phyloP scores from a whole-genome alignment of 768 basidiomycete species.

The Coprinopsis marcescibilis region DNA sequence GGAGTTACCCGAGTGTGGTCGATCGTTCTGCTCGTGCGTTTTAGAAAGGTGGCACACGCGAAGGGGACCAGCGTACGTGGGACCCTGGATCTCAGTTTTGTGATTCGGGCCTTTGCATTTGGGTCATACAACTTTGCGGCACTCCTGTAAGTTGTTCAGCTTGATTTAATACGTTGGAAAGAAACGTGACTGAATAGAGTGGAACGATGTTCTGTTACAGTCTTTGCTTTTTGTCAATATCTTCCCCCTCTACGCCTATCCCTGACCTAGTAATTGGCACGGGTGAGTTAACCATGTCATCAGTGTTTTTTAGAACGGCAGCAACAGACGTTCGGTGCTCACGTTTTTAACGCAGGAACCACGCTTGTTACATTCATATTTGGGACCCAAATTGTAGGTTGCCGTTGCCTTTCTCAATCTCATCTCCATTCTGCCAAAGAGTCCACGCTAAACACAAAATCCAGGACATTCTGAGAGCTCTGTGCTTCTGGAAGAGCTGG shows the following conservation, averaged over 20 bases:
- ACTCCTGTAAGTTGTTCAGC: slow-evolving; percentile 29
- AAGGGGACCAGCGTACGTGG: slow-evolving; percentile 19
- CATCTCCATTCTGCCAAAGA: no score
- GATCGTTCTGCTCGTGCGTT: slow-evolving; percentile 31
- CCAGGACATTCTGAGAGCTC: slow-evolving; percentile 33
- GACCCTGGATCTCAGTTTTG: slow-evolving; percentile 37
- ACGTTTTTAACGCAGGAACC: slow-evolving; percentile 26
- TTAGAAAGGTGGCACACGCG: slow-evolving; percentile 20
- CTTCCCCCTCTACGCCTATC: slow-evolving; percentile 36
- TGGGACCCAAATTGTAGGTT: slow-evolving; percentile 35
- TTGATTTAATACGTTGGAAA: no score
- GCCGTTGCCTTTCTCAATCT: neutral
- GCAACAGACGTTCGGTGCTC: neutral
- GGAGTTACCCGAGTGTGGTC: slow-evolving; percentile 33
- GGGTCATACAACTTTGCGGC: slow-evolving; percentile 37
- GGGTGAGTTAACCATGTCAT: slow-evolving; percentile 23
- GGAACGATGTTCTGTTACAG: slow-evolving; percentile 18
- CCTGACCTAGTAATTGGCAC: slow-evolving; percentile 43
- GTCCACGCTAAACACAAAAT: no score
- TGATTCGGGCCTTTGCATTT: slow-evolving; percentile 40
- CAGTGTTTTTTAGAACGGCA: neutral
- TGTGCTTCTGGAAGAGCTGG: slow-evolving; percentile 30
- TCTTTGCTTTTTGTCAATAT: slow-evolving; percentile 40
- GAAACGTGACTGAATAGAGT: neutral
- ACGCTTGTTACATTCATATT: slow-evolving; percentile 41